Base-by-base conservation (phyloP, 1,284 basidiomycete species). In the Wolfiporia cocos region DNA sequence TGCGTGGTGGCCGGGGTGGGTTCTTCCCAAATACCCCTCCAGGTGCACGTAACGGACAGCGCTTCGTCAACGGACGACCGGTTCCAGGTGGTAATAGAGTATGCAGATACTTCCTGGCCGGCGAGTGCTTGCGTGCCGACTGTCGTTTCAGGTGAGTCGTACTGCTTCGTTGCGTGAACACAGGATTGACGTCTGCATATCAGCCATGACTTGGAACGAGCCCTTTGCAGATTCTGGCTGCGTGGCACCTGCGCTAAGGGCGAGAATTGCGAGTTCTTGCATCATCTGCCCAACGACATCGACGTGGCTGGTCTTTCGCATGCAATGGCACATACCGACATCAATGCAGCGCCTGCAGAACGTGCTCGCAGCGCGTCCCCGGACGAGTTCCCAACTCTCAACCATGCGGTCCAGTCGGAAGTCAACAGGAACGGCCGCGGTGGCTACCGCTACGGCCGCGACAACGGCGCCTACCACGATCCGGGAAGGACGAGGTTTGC, bases 151-250 rank as follows among this genome's bases (percentile, higher is more conserved):
- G 91, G 92, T 92, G 49, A 56, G 77, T 20, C 15, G 21, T 37
- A 12, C 24, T 20, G 26, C 40, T 37, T 20, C 37, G 20, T 44
- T 50, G 2, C 32, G 20, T 38, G n/a, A 33, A 31, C 47, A 36
- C 43, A 38, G 20, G 38, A 32, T 34, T 20, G 21, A 24, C 32
- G 23, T 28, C 17, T 44, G 42, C 17, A 5, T n/a, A 14, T 20
- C 37, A 91, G 88, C 52, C 89, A 95, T 59, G 92, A 95, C 58
- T 74, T 94, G 3, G 92, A 95, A 60, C 79, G 92, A 32, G 94
- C 94, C 1, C 66, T 97, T 18, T 98, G 92, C 65, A 87, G 95
- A 24, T 99, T 98, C 70, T 99, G 95, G 95, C 75, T 99, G 31
- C 79, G 93, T 38, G 95, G 95, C 3, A 93, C 92, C 43, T 97